These are phyloP conservation scores for Entomortierella lignicola DNA, from an alignment of 192 early-diverging fungal genomes.

Conservation along the genomic window DNA sequence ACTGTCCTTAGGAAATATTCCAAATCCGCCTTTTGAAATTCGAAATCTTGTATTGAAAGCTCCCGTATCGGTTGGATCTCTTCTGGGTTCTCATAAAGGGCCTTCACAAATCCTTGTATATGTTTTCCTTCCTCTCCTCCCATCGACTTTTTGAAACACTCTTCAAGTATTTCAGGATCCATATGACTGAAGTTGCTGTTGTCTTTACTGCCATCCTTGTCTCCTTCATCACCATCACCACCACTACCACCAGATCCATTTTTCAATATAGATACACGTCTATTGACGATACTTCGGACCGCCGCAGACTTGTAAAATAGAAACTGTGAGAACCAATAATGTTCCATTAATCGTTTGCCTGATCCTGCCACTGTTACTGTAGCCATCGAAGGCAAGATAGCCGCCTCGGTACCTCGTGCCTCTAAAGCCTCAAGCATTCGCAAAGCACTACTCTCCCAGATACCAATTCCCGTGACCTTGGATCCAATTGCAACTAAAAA, in stretches of 20 bases:
- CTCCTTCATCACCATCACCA: too few relatives aligned
- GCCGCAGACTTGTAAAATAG: conserved; percentile 6
- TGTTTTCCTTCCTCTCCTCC: too few relatives aligned
- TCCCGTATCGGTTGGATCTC: not conserved
- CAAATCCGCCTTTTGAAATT: conserved; percentile 4
- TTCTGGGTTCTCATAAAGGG: not conserved
- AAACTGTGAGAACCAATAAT: conserved; percentile 8
- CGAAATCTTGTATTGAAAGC: not conserved
- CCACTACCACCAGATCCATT: too few relatives aligned
- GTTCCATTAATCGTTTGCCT: conserved; percentile 1
- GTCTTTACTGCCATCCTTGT: too few relatives aligned
- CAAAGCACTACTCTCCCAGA: not conserved
- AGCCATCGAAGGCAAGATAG: not conserved
- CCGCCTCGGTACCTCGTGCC: not conserved
- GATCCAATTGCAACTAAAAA: conserved; percentile 11
- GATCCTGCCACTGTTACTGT: not conserved
- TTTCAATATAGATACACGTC: not conserved
- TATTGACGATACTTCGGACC: not conserved
- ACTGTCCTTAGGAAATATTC: conserved; percentile 1
- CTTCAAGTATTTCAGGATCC: too few relatives aligned
- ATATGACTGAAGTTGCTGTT: too few relatives aligned
- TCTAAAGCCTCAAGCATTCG: not conserved
- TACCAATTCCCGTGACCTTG: conserved; percentile 9
- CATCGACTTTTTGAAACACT: too few relatives aligned
- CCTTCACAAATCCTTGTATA: not conserved